Percentiles rank a stretch among this genome's conserved stretches.
phyloP scores from a whole-genome alignment of 2,329 filamentous ascomycete genomes.

The Truncatella angustata region DNA sequence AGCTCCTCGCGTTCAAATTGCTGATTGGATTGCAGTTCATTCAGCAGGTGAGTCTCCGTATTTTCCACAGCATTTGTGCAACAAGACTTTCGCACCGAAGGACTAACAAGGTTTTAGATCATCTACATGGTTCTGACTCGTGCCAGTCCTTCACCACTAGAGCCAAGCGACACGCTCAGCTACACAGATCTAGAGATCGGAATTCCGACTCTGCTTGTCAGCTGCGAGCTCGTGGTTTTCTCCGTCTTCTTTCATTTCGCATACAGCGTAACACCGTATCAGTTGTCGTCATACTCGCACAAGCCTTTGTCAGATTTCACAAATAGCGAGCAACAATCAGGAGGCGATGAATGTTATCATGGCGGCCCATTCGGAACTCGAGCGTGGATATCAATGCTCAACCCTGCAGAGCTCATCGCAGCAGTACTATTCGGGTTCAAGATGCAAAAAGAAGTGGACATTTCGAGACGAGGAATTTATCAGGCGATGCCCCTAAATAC shows the following conservation, averaged over 20 bases:
- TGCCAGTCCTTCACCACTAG: conserved; percentile 11
- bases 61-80: too few relatives aligned
- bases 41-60: conserved; percentile 14
- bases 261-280: conserved; percentile 20
- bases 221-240: conserved; percentile 19
- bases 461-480: not conserved
- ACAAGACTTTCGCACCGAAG: too few relatives aligned
- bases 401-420: conserved; percentile 10
- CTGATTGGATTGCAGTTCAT: conserved; percentile 23
- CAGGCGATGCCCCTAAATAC: not conserved
- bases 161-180: conserved; percentile 14
- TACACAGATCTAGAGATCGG: conserved; percentile 20
- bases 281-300: not conserved
- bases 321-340: not conserved
- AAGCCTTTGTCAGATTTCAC: not conserved
- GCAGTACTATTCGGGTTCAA: conserved; percentile 6
- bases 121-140: conserved; percentile 18
- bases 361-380: conserved; percentile 9
- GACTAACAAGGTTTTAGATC: conserved; percentile 11
- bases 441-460: conserved; percentile 1
- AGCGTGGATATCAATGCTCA: conserved; percentile 6
- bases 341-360: not conserved
- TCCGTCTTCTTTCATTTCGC: conserved; percentile 23
- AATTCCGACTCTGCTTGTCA: conserved; percentile 17
- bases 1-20: conserved; percentile 26